Conservation (phyloP, 495 filamentous ascomycete genomes). For the Choiromyces venosus region DNA sequence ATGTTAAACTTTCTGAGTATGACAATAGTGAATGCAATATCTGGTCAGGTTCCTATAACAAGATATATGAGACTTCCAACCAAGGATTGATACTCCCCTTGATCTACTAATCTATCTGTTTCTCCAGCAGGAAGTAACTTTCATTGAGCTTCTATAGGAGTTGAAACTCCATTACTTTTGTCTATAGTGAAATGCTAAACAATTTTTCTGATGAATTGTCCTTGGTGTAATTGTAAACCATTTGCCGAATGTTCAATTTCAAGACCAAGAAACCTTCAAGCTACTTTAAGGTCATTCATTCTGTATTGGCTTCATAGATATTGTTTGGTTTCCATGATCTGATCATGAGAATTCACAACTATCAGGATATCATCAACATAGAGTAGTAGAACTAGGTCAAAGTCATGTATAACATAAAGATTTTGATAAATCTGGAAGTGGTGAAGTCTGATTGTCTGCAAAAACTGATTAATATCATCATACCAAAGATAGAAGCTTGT, state of each 20-base stretch:
- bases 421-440: not conserved
- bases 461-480: conserved; percentile 7
- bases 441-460: conserved; percentile 3
- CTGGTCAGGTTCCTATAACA: conserved; percentile 30
- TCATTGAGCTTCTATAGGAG: too few species aligned
- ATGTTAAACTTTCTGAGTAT: conserved; percentile 6
- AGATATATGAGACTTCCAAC: conserved; percentile 41
- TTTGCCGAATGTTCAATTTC: too few species aligned
- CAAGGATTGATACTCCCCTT: conserved; percentile 18
- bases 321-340: conserved; percentile 1
- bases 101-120: too few species aligned
- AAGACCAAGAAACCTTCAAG: conserved; percentile 8
- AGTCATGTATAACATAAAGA: conserved; percentile 15
- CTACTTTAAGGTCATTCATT: conserved; percentile 15
- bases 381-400: conserved; percentile 7
- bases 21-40: conserved; percentile 31
- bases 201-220: not conserved
- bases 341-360: too few species aligned
- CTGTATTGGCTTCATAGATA: not conserved
- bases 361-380: conserved; percentile 26
- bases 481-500: conserved; percentile 14
- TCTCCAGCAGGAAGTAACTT: not conserved
- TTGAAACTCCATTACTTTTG: not conserved
- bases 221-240: not conserved
- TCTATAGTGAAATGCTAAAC: not conserved